Evolutionary conservation across 805 yeast species (phyloP).

Genomic region (Saccharomycopsis sp.): DNA sequence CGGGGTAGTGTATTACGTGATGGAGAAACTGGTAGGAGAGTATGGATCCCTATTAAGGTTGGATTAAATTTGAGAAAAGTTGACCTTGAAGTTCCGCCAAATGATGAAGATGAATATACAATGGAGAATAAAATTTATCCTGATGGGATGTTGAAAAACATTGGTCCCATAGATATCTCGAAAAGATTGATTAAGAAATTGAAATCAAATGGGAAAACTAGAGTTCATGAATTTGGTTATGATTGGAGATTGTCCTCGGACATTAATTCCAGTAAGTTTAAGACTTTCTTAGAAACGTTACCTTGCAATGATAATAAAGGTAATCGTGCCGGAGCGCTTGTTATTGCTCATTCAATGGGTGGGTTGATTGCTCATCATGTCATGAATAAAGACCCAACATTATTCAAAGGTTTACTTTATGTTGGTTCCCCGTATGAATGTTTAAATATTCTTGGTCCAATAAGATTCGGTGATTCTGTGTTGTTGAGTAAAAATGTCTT

Average conservation of each 20-base stretch:
- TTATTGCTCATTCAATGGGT: constrained; percentile 93
- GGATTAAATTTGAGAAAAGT: constrained; percentile 70
- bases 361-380: constrained; percentile 81
- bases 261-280: constrained; percentile 44
- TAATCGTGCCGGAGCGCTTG: constrained; percentile 53
- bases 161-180: constrained; percentile 84
- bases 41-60: constrained; percentile 86
- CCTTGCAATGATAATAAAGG: constrained; percentile 30
- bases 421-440: constrained; percentile 83
- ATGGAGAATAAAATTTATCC: constrained; percentile 47
- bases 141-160: constrained; percentile 69
- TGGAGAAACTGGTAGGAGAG: constrained; percentile 50
- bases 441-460: constrained; percentile 79
- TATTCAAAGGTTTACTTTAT: constrained; percentile 70
- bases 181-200: constrained; percentile 51
- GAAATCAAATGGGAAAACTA: constrained; percentile 45
- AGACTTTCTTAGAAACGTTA: constrained; percentile 39
- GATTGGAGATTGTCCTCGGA: constrained; percentile 84
- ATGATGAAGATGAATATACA: constrained; percentile 56
- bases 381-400: constrained; percentile 55
- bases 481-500: constrained; percentile 65
- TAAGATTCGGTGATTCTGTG: constrained; percentile 75
- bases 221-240: constrained; percentile 76
- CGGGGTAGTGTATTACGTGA: constrained; percentile 77
- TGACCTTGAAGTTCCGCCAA: constrained; percentile 67